Percentiles rank a stretch among this genome's conserved stretches.
Evolutionary conservation across 1,284 basidiomycete species (phyloP).

Genomic region (Vanrija humicola): DNA sequence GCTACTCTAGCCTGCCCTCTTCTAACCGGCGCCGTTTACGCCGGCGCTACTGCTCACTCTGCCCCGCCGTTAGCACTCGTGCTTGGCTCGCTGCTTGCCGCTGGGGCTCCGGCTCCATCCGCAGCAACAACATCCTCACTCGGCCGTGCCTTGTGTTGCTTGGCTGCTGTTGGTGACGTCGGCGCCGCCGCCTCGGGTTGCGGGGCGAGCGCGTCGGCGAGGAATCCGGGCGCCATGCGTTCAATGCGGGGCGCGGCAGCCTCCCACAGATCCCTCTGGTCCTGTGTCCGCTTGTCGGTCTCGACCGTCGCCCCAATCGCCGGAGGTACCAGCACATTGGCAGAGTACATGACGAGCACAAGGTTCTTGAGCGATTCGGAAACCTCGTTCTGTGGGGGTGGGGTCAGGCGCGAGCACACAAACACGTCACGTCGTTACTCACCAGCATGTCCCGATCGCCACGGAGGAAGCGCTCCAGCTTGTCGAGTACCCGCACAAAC

Average conservation of each 20-base stretch:
- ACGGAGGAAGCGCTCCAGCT: slow-evolving; percentile 84
- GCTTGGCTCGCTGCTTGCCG: too few species aligned
- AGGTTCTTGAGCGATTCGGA: slow-evolving; percentile 97
- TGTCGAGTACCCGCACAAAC: slow-evolving; percentile 89
- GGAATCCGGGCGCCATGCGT: slow-evolving; percentile 81
- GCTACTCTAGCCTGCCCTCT: too few species aligned
- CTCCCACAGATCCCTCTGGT: slow-evolving; percentile 74
- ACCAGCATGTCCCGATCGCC: slow-evolving; percentile 83
- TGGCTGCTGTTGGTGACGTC: too few species aligned
- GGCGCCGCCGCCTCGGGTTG: background rate
- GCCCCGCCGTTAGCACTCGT: too few species aligned
- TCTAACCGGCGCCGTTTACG: too few species aligned
- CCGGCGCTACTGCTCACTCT: too few species aligned
- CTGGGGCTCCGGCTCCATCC: too few species aligned
- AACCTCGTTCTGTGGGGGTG: slow-evolving; percentile 69
- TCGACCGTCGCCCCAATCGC: slow-evolving; percentile 35
- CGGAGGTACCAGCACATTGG: slow-evolving; percentile 72
- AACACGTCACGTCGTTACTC: slow-evolving; percentile 39
- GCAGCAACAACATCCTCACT: too few species aligned
- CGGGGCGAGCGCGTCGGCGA: slow-evolving; percentile 53
- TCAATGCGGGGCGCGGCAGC: slow-evolving; percentile 79
- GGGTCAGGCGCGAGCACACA: background rate
- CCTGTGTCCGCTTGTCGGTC: slow-evolving; percentile 59
- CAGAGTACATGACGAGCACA: slow-evolving; percentile 90
- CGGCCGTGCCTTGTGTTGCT: too few species aligned